Percentiles rank a stretch among this genome's conserved stretches.
phyloP scores from a whole-genome alignment of 148 eudicot species.

The Salicornia ramosissima region DNA sequence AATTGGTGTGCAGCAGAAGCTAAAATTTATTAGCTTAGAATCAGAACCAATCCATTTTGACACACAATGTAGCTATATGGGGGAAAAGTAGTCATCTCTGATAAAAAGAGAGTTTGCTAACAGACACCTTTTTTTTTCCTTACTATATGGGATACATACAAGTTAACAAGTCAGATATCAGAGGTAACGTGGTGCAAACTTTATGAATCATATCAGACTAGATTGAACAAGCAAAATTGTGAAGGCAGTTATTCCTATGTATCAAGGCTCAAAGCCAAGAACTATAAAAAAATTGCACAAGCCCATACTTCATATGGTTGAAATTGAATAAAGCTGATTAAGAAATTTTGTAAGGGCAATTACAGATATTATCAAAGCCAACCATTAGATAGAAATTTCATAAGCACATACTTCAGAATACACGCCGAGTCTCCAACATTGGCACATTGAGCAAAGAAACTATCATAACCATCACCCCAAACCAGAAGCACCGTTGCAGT shows the following conservation, averaged over 20 bases:
- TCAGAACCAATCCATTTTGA: not conserved
- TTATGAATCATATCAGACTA: not conserved
- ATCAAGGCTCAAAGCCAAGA: not conserved
- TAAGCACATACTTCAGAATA: conserved; percentile 62
- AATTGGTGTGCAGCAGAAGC: not conserved
- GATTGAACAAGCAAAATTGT: not conserved
- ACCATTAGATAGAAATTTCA: conserved; percentile 15
- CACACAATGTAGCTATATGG: too few species aligned
- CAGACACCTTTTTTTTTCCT: not conserved
- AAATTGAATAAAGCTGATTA: not conserved
- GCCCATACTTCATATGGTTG: not conserved
- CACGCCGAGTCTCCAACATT: conserved; percentile 99
- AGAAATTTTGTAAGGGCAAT: not conserved
- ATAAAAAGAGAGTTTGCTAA: not conserved
- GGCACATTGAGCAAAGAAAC: conserved; percentile 85
- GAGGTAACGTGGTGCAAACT: not conserved
- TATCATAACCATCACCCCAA: conserved; percentile 66
- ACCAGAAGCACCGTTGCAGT: conserved; percentile 91
- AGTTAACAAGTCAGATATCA: not conserved
- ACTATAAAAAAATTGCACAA: not conserved
- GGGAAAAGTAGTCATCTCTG: not conserved
- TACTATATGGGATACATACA: not conserved
- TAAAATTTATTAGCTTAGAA: not conserved
- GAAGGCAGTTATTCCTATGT: not conserved
- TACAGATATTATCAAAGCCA: not conserved